A percentile compares a stretch with the other conserved stretches of the same genome.
Conservation (phyloP, 768 basidiomycete genomes). For the Pleurotus salmoneostramineus region DNA sequence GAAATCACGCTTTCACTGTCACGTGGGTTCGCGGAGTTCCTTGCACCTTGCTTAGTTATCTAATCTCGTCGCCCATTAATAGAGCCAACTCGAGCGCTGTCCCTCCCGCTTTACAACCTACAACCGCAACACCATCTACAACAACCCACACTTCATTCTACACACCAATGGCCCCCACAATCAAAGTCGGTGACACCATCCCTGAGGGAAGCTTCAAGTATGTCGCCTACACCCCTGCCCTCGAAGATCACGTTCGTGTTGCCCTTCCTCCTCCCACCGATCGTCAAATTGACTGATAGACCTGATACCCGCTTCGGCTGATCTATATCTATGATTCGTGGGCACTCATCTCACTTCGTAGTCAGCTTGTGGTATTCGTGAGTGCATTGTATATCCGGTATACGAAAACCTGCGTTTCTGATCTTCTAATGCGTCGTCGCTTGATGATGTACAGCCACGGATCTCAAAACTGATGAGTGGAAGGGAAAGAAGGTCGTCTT, state of each 20-base stretch:
- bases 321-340: not conserved
- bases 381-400: constrained; percentile 19
- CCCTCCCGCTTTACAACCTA: too few relatives aligned
- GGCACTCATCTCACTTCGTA: constrained; percentile 18
- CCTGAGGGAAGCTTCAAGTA: constrained; percentile 44
- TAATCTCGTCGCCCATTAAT: constrained; percentile 5
- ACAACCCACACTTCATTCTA: not conserved
- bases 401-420: not conserved
- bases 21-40: constrained; percentile 4
- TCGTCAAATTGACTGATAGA: not conserved
- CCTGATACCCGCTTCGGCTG: not conserved
- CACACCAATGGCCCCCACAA: constrained; percentile 24
- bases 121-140: not conserved
- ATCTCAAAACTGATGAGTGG: constrained; percentile 60
- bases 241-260: constrained; percentile 53
- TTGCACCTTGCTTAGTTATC: not conserved
- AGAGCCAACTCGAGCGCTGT: not conserved
- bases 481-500: constrained; percentile 81
- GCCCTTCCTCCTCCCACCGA: not conserved
- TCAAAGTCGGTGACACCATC: constrained; percentile 50
- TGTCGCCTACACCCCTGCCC: constrained; percentile 57
- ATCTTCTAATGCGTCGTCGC: not conserved
- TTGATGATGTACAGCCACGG: constrained; percentile 35
- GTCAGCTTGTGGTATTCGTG: constrained; percentile 65
- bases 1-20: constrained; percentile 1